Evolutionary conservation across 345 rosid genomes (phyloP).

Genomic region (Murraya koenigii): DNA sequence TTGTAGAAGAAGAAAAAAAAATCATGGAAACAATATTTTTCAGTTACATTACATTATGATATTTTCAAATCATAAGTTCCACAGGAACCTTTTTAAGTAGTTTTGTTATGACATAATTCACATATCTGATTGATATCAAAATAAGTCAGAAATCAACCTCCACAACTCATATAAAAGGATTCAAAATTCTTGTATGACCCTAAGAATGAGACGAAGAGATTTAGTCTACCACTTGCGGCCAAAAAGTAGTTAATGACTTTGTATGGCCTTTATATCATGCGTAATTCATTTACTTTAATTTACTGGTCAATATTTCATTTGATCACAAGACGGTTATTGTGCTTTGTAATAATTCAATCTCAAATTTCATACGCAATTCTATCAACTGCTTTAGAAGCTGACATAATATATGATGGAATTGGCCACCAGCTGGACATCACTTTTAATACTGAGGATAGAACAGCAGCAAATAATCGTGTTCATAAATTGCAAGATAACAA

Average conservation of each 20-base stretch:
- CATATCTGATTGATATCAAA: too few species aligned
- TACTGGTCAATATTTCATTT: neutral
- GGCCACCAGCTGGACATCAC: slow-evolving; percentile 17
- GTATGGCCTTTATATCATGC: neutral
- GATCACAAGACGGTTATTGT: too few species aligned
- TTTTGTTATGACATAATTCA: too few species aligned
- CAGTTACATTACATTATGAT: neutral
- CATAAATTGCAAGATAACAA: neutral
- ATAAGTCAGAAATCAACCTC: too few species aligned
- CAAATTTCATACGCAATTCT: neutral
- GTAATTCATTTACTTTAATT: neutral
- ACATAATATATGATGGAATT: neutral
- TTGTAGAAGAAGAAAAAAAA: too few species aligned
- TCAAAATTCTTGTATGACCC: too few species aligned
- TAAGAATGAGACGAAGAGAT: too few species aligned
- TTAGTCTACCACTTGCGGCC: too few species aligned
- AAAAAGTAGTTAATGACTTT: too few species aligned
- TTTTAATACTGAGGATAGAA: neutral
- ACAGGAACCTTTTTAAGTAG: too few species aligned
- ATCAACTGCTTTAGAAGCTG: neutral
- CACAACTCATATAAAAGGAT: too few species aligned
- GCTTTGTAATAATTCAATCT: neutral
- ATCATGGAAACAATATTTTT: neutral
- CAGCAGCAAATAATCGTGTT: neutral
- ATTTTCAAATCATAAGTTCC: too few species aligned